A percentile compares a stretch with the other conserved stretches of the same genome.
Conservation (phyloP, 2,329 filamentous ascomycete genomes). For the Phyllosticta citrichinensis region DNA sequence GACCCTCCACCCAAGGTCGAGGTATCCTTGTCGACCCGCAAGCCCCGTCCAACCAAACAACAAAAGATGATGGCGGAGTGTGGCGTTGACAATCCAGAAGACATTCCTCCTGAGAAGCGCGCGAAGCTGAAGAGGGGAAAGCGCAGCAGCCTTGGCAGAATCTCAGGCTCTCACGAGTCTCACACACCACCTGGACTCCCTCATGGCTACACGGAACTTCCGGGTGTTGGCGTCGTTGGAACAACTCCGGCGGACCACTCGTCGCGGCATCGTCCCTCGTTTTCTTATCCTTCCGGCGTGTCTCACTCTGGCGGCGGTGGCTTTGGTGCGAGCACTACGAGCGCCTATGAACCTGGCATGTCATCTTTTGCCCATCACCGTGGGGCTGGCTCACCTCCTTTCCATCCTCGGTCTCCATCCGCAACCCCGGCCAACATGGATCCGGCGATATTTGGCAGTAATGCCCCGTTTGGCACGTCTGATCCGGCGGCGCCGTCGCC, state of each 20-base stretch:
- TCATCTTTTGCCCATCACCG: slow-evolving; percentile 5
- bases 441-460: slow-evolving; percentile 27
- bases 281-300: slow-evolving; percentile 4
- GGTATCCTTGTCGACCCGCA: slow-evolving; percentile 81
- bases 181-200: slow-evolving; percentile 29
- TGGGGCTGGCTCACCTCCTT: slow-evolving; percentile 1
- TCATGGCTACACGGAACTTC: slow-evolving; percentile 12
- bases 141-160: slow-evolving; percentile 20
- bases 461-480: slow-evolving; percentile 12
- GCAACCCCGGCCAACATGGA: slow-evolving; percentile 17
- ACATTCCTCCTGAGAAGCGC: slow-evolving; percentile 73
- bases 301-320: not conserved
- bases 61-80: slow-evolving; percentile 88
- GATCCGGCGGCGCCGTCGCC: slow-evolving; percentile 20
- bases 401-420: slow-evolving; percentile 2
- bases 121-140: slow-evolving; percentile 43
- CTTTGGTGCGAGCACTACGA: not conserved
- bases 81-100: slow-evolving; percentile 81
- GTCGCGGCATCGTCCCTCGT: not conserved
- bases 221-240: not conserved
- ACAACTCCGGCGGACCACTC: not conserved
- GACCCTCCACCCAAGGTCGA: slow-evolving; percentile 78
- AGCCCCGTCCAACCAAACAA: slow-evolving; percentile 90
- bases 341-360: slow-evolving; percentile 2
- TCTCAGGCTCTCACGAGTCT: slow-evolving; percentile 17